Conservation (phyloP, 345 rosid genomes). For the Gossypium ekmanianum region DNA sequence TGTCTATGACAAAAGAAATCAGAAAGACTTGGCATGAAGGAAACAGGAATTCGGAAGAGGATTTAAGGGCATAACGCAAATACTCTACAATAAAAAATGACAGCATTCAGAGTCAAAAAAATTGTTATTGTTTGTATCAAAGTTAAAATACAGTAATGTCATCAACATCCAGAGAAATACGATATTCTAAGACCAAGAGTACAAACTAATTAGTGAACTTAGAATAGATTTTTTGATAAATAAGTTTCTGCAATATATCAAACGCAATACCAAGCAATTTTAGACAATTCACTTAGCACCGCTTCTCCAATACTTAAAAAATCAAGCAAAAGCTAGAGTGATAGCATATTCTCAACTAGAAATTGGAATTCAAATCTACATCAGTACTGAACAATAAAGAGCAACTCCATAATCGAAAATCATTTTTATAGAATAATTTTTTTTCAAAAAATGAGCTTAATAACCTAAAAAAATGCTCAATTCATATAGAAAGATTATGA, state of each 20-base stretch:
- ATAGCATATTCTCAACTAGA: neutral
- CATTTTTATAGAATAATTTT: neutral
- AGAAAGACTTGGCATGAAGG: neutral
- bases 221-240: neutral
- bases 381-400: neutral
- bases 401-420: neutral
- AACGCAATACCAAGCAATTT: neutral
- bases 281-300: no score
- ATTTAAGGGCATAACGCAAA: neutral
- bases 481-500: neutral
- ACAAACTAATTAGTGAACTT: neutral
- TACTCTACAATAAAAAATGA: neutral
- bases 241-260: neutral
- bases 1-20: neutral
- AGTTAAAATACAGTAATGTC: neutral
- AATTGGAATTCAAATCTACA: neutral
- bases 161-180: neutral
- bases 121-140: neutral
- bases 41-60: neutral
- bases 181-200: neutral
- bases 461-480: neutral
- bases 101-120: neutral
- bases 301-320: neutral
- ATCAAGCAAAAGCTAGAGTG: neutral
- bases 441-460: neutral